phyloP scores from a whole-genome alignment of 345 rosid genomes.

The Psidium guajava region DNA sequence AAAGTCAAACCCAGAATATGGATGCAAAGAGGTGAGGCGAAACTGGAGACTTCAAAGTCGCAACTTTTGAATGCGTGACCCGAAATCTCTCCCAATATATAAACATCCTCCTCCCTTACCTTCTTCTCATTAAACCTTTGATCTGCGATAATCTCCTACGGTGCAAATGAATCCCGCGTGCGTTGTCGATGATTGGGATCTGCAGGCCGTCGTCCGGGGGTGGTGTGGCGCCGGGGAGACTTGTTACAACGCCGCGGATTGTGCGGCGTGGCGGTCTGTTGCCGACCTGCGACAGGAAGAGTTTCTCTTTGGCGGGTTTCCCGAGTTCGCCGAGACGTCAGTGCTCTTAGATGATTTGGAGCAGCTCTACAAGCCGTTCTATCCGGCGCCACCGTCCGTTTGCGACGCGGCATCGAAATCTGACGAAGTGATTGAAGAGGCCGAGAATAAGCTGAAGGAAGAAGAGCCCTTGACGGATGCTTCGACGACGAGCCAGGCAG shows the following conservation, averaged over 20 bases:
- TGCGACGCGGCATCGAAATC: neutral
- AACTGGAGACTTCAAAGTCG: neutral
- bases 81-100: neutral
- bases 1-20: slow-evolving; percentile 7
- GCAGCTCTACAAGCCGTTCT: neutral
- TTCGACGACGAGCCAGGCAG: neutral
- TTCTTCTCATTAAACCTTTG: neutral
- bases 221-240: neutral
- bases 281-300: neutral
- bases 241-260: neutral
- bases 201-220: slow-evolving; percentile 2
- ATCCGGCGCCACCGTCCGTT: neutral
- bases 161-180: neutral
- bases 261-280: neutral
- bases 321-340: neutral
- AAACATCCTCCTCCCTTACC: neutral
- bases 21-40: neutral
- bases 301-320: neutral
- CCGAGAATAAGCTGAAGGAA: neutral
- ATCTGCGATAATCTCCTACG: neutral
- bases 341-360: slow-evolving; percentile 1
- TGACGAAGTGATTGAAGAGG: neutral
- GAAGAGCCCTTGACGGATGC: neutral
- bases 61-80: neutral
- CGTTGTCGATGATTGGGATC: slow-evolving; percentile 4